Evolutionary conservation across 1,284 basidiomycete genomes (phyloP), one percentile per base, ranked within the genome.

Genomic region (Apiotrichum gracile): DNA sequence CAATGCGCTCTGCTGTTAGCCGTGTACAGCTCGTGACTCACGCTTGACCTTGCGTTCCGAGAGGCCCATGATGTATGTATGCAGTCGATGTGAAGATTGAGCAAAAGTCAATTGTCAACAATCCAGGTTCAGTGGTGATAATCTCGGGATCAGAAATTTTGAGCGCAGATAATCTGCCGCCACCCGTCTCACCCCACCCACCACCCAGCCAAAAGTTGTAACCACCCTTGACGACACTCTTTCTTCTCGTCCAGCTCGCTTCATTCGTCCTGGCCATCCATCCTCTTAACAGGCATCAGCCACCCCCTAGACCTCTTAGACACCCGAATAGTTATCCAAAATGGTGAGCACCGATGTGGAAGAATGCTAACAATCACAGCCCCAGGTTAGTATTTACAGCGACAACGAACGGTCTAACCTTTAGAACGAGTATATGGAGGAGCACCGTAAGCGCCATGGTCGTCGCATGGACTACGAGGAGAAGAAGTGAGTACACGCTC

Each of bases 351-450:
- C 13, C 10, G 4, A 31, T 3, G 16, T 14, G 49, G 33, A 46
- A 38, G 19, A 38, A 19, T 22, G 57, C 58, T 59, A 22, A 59
- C 58, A 39, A 33, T 37, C 46, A 22, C 61, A 74, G 72, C 72
- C 72, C 54, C 72, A 73, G 60, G 65, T 69, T 41, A 24, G 68
- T 66, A 24, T n/a, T n/a, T n/a, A n/a, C 12, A 24, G 9, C 43
- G 41, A 45, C 17, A n/a, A 39, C 51, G 22, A 34, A 22, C 29
- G 16, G 16, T 49, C 56, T 60, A 49, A 61, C 48, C n/a, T 35
- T 21, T 55, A 75, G 71, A 76, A 76, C 65, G 74, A 76, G 51
- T 76, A 76, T 63, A 76, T 76, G 74, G 74, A 74, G 44, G 74
- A 76, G 70, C 74, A 76, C 65, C 66, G 73, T 51, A 68, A 67